Base-by-base conservation (phyloP, 208 protist species). In the Acanthamoeba castellanii region DNA sequence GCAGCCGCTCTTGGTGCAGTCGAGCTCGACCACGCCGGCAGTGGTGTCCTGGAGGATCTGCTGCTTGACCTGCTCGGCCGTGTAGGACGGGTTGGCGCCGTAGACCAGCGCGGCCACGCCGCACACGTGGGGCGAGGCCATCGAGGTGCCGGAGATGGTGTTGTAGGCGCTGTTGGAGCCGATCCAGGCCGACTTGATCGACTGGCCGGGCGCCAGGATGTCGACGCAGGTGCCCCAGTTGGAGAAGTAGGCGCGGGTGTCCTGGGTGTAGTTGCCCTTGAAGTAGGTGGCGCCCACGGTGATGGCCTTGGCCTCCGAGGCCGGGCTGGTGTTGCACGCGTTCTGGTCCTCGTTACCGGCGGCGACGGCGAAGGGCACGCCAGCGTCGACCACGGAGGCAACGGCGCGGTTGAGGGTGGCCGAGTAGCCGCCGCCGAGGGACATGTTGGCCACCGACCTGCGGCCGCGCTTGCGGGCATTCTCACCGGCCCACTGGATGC, bases 101-200 rank as follows among this genome's bases (percentile, higher is more conserved):
- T 30, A 50, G 37, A 95, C 50, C 30, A 95, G 34, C 64, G 94
- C 94, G 9, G 72, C 59, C 30, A 94, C 94, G 32, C 94, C 94
- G 61, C 32, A n/a, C 13, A 95, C 94, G 88, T 95, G 94, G 42
- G 94, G 94, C 22, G 85, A 92, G 70, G 94, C 94, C 94, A 95
- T 95, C 52, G 42, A 70, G 52, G 94, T 95, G 66, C 94, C 94
- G 76, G 55, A 34, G 70, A 91, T 91, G 85, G 85, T 74, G 85
- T 74, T 91, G 85, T 72, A 91, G 20, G 85, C 59, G 55, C 22
- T 47, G 57, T 66, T 66, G 85, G 52, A 42, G 87, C 87, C 90
- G 70, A 94, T 94, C 90, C 90, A 94, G 47, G 90, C 70, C 30
- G 68, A 85, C 90, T 94, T 94, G 90, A 94, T 94, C n/a, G 27